These are phyloP conservation scores for Ceratobasidium sp. DNA, from an alignment of 1,284 basidiomycete genomes.

Conservation along the genomic window DNA sequence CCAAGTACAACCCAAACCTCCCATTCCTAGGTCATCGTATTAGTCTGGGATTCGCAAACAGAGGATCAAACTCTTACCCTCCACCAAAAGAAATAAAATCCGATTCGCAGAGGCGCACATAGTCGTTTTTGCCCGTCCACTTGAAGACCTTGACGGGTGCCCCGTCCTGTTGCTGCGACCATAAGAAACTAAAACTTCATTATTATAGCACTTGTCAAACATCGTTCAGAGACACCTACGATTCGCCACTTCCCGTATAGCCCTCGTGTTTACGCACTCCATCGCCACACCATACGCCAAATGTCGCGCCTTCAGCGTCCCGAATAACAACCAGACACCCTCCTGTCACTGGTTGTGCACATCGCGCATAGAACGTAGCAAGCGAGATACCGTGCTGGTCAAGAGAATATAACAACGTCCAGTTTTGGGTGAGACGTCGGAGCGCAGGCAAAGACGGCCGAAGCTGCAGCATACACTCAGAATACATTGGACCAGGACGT, in stretches of 20 bases:
- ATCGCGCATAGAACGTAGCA: conserved; percentile 83
- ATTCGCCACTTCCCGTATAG: conserved; percentile 87
- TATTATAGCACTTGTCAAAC: neutral
- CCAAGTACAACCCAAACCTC: conserved; percentile 90
- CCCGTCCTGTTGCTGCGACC: conserved; percentile 61
- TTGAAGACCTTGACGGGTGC: conserved; percentile 72
- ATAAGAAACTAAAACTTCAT: conserved; percentile 73
- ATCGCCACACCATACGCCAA: conserved; percentile 87
- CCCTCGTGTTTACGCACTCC: conserved; percentile 67
- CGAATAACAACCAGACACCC: conserved; percentile 51
- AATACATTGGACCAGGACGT: neutral
- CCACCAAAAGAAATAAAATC: conserved; percentile 89
- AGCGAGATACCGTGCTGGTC: conserved; percentile 97
- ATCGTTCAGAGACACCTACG: conserved; percentile 64
- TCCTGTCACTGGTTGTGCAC: conserved; percentile 59
- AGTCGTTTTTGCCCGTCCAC: conserved; percentile 93
- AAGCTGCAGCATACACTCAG: conserved; percentile 63
- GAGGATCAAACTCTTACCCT: conserved; percentile 70
- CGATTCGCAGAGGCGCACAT: conserved; percentile 87
- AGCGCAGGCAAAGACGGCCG: conserved; percentile 82
- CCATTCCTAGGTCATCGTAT: conserved; percentile 70
- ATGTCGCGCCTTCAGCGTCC: conserved; percentile 58
- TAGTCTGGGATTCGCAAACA: neutral
- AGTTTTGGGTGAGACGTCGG: conserved; percentile 79
- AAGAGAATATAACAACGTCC: conserved; percentile 91